Evolutionary conservation across 2,329 filamentous ascomycete genomes (phyloP), one percentile per base, ranked within the genome.

Genomic region (Trichoderma asperellum): DNA sequence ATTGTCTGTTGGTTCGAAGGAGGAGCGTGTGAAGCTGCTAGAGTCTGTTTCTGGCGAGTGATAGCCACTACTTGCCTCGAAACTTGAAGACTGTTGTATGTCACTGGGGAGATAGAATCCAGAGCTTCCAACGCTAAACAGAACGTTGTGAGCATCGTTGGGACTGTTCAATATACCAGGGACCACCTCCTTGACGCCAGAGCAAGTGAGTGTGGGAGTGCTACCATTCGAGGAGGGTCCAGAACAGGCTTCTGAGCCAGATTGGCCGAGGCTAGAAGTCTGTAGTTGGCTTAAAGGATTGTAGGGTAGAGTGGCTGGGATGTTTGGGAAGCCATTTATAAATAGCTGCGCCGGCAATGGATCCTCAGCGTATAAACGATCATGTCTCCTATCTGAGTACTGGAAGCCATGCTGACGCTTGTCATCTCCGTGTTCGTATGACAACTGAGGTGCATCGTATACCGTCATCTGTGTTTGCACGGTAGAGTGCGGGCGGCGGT

Each of bases 1-100:
- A 18, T n/a, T 58, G 37, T 16, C 14, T 24, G 27, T 66, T 24
- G 10, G 11, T 43, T 49, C 47, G 27, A n/a, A 18, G 40, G 29
- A 34, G 27, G 55, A 12, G 7, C 11, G n/a, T 4, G 21, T 37
- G 2, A 11, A n/a, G 55, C n/a, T 35, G 18, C 21, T 68, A 8
- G 56, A 61, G 8, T 27, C 57, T 6, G 65, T 47, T 6, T 61
- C 57, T 12, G 65, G 61, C 1, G 65, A 61, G 47, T 57, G 18
- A 61, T 61, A 60, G 27, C 47, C 37, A 6, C 18, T 53, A n/a
- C 56, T 55, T 35, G 32, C 12, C 11, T 61, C 43, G 32, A 35
- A 16, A 27, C 40, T 47, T 34, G 24, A 47, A 11, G 47, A 29
- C 10, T 4, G 37, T 56, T 43, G 57, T 16, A 16, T 7, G 32